Conservation (phyloP, 129 eudicot species). For the Silybum marianum region DNA sequence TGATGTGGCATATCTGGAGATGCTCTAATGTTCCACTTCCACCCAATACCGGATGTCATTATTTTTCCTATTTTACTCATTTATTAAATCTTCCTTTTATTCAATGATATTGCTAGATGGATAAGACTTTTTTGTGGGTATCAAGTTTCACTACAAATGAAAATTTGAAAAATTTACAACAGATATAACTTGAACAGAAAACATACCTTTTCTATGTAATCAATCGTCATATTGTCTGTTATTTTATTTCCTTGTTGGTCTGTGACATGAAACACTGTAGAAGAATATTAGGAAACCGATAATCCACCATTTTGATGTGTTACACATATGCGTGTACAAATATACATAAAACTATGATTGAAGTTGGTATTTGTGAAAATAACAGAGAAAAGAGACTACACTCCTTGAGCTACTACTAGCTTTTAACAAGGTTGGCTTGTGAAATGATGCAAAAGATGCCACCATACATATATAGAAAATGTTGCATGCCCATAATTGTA, state of each 20-base stretch:
- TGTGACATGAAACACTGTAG: conserved; percentile 84
- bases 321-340: neutral
- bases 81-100: neutral
- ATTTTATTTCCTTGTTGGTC: conserved; percentile 85
- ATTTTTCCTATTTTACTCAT: neutral
- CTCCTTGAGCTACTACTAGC: too few species aligned
- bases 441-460: neutral
- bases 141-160: neutral
- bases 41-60: neutral
- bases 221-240: conserved; percentile 61
- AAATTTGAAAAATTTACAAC: neutral
- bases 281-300: conserved; percentile 19
- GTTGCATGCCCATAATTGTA: neutral
- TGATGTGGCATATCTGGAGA: too few species aligned
- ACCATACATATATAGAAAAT: neutral
- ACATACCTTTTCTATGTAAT: conserved; percentile 76
- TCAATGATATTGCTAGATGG: neutral
- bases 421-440: neutral
- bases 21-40: neutral
- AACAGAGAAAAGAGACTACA: neutral
- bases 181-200: conserved; percentile 13
- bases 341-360: neutral
- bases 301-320: neutral
- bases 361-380: neutral
- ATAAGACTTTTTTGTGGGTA: neutral